Evolutionary conservation across 2,329 filamentous ascomycete species (phyloP).

Genomic region (Fonsecaea nubica): DNA sequence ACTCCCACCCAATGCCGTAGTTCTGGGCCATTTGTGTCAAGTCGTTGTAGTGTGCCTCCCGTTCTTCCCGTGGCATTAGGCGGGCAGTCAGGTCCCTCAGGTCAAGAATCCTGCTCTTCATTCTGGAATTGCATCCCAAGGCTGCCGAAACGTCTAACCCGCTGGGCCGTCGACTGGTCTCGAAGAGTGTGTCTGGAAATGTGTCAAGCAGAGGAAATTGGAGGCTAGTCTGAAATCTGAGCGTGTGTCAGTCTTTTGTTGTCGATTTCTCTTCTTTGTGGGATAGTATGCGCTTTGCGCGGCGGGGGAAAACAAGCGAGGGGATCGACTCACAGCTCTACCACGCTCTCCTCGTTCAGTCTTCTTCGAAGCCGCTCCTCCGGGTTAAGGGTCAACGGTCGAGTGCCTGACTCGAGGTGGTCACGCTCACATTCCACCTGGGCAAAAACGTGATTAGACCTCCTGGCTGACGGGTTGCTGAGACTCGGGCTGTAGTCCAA

Average conservation of each 20-base stretch:
- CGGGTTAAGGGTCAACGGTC: slow-evolving; percentile 24
- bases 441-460: slow-evolving; percentile 42
- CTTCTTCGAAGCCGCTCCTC: slow-evolving; percentile 35
- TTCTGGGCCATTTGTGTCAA: slow-evolving; percentile 83
- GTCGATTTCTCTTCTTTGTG: neutral
- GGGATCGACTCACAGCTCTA: slow-evolving; percentile 32
- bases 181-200: slow-evolving; percentile 76
- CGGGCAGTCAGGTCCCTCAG: slow-evolving; percentile 69
- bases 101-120: slow-evolving; percentile 71
- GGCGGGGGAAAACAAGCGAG: neutral
- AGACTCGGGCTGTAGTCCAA: slow-evolving; percentile 51
- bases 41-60: slow-evolving; percentile 81
- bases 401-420: slow-evolving; percentile 12
- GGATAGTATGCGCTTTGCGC: neutral
- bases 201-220: slow-evolving; percentile 79
- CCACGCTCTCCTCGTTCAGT: slow-evolving; percentile 36
- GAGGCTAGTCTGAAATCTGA: slow-evolving; percentile 35
- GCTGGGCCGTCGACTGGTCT: slow-evolving; percentile 53
- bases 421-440: slow-evolving; percentile 36
- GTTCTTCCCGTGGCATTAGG: slow-evolving; percentile 74
- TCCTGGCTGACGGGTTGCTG: slow-evolving; percentile 46
- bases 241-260: slow-evolving; percentile 17
- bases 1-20: slow-evolving; percentile 63
- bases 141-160: slow-evolving; percentile 45
- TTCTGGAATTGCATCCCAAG: slow-evolving; percentile 71